Percentiles rank a stretch among this genome's conserved stretches.
phyloP scores from a whole-genome alignment of 2,329 filamentous ascomycete species.

The Neonectria ditissima region DNA sequence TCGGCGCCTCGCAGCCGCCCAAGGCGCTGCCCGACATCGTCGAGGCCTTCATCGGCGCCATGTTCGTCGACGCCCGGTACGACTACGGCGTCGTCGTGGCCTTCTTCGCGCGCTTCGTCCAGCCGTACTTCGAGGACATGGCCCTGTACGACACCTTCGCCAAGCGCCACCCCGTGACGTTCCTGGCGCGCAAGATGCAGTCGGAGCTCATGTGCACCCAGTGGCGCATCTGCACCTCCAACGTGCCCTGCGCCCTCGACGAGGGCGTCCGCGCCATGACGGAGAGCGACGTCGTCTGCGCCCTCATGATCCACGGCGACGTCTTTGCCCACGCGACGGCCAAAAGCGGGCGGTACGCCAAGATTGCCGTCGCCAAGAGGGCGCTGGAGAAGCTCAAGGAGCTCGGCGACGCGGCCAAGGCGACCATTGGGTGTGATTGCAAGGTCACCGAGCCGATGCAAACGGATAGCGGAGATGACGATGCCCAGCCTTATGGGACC shows the following conservation, averaged over 20 bases:
- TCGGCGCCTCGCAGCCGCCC: constrained; percentile 70
- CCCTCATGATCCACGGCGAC: constrained; percentile 79
- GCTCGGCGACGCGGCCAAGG: constrained; percentile 67
- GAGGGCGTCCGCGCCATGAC: constrained; percentile 54
- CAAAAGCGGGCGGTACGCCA: constrained; percentile 78
- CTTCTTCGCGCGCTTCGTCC: constrained; percentile 83
- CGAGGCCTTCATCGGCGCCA: constrained; percentile 88
- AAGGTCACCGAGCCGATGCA: not conserved
- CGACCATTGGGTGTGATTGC: constrained; percentile 74
- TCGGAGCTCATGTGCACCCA: constrained; percentile 73
- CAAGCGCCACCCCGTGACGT: constrained; percentile 85
- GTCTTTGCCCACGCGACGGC: constrained; percentile 72
- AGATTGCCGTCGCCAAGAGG: constrained; percentile 72
- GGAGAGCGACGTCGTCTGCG: constrained; percentile 72
- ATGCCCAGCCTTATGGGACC: constrained; percentile 12
- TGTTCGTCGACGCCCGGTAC: constrained; percentile 91
- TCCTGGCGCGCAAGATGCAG: constrained; percentile 73
- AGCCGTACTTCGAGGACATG: constrained; percentile 88
- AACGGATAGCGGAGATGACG: too few species aligned
- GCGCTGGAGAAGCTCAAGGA: constrained; percentile 63
- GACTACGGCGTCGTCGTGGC: constrained; percentile 77
- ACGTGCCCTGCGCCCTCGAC: constrained; percentile 56
- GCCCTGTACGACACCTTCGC: constrained; percentile 87
- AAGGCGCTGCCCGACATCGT: constrained; percentile 87
- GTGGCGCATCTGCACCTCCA: constrained; percentile 66